Evolutionary conservation across 306 rosid species (phyloP).

Genomic region (Cicer pinnatifidum): DNA sequence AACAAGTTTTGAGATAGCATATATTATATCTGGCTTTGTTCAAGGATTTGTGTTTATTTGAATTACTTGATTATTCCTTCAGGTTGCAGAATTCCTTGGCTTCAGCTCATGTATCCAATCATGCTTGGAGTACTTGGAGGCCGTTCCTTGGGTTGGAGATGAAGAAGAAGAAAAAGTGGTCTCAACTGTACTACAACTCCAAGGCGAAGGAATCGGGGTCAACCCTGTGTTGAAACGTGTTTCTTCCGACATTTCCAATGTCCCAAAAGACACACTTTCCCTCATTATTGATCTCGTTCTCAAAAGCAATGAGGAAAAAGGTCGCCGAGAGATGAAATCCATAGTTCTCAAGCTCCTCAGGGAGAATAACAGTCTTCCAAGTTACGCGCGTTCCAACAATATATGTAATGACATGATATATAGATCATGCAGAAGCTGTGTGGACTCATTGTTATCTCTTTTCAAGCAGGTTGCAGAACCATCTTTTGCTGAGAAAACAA

Average conservation of each 20-base stretch:
- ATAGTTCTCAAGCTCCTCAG: constrained; percentile 86
- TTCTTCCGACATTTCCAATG: constrained; percentile 63
- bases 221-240: constrained; percentile 89
- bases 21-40: constrained; percentile 29
- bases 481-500: constrained; percentile 45
- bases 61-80: constrained; percentile 38
- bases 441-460: constrained; percentile 59
- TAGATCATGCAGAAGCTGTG: constrained; percentile 68
- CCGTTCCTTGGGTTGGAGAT: constrained; percentile 97
- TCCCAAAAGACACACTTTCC: constrained; percentile 73
- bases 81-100: constrained; percentile 87
- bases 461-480: constrained; percentile 76
- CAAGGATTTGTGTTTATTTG: background rate
- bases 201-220: constrained; percentile 78
- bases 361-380: constrained; percentile 71
- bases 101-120: constrained; percentile 81
- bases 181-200: constrained; percentile 77
- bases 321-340: constrained; percentile 98
- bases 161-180: constrained; percentile 95
- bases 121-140: constrained; percentile 89
- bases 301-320: constrained; percentile 80
- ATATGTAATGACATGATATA: constrained; percentile 68
- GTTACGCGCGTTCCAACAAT: constrained; percentile 56
- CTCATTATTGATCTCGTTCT: constrained; percentile 84
- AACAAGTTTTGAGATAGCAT: background rate